A percentile compares a stretch with the other conserved stretches of the same genome.
Evolutionary conservation across 2,329 filamentous ascomycete species (phyloP).

Genomic region (Colletotrichum spaethianum): DNA sequence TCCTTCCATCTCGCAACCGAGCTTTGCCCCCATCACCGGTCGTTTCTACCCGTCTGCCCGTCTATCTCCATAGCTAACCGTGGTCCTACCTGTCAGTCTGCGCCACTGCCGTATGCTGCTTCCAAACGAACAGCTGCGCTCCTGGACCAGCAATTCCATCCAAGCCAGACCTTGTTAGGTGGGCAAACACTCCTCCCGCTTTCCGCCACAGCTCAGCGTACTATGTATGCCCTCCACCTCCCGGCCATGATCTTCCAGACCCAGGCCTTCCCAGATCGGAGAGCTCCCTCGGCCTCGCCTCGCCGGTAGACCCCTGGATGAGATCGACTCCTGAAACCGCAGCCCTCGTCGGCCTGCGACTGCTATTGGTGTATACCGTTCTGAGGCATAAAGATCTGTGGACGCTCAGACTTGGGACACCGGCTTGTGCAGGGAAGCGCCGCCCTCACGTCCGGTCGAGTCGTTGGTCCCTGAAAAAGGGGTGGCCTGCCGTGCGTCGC

Average conservation of each 20-base stretch:
- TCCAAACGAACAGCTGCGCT: constrained; percentile 34
- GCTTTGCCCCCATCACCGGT: constrained; percentile 26
- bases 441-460: constrained; percentile 31
- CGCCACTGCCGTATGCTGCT: constrained; percentile 23
- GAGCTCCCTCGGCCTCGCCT: constrained; percentile 30
- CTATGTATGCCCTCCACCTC: constrained; percentile 6
- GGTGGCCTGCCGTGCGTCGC: constrained; percentile 28
- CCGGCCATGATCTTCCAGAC: constrained; percentile 33
- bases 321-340: constrained; percentile 44
- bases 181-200: constrained; percentile 24
- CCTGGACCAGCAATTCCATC: constrained; percentile 16
- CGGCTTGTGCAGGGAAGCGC: constrained; percentile 34
- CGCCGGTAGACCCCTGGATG: constrained; percentile 37
- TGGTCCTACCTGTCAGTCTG: constrained; percentile 9
- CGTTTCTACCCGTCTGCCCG: constrained; percentile 11
- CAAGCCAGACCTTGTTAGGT: constrained; percentile 30
- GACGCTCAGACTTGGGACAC: constrained; percentile 39
- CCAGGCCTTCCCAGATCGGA: constrained; percentile 34
- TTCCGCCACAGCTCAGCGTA: constrained; percentile 20
- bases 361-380: constrained; percentile 36
- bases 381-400: constrained; percentile 41
- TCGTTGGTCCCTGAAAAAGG: constrained; percentile 36
- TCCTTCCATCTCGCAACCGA: constrained; percentile 39
- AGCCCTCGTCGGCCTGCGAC: constrained; percentile 32
- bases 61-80: not conserved